Conservation (phyloP, 768 basidiomycete species). For the Collybia sp. region DNA sequence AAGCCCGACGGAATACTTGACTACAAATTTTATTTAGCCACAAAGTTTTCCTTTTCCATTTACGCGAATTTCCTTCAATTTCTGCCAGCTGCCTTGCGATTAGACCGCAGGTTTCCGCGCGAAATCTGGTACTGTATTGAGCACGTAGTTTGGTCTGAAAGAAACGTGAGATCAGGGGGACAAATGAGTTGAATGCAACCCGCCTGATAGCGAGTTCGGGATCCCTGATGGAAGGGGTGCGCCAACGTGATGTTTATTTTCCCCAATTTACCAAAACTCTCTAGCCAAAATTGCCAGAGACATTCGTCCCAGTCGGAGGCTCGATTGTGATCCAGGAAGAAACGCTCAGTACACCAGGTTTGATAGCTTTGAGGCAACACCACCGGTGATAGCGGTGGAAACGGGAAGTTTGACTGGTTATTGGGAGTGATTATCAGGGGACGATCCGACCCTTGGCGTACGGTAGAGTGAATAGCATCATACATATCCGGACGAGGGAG, state of each 20-base stretch:
- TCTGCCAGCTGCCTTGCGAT: no score
- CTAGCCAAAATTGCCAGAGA: conserved; percentile 60
- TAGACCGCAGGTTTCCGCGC: conserved; percentile 50
- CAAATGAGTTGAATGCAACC: neutral
- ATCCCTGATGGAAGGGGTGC: conserved; percentile 2
- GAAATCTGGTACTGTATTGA: conserved; percentile 42
- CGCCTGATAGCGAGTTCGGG: conserved; percentile 1
- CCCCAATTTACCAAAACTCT: conserved; percentile 39
- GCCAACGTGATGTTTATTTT: conserved; percentile 15
- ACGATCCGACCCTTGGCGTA: conserved; percentile 5
- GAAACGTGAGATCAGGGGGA: no score
- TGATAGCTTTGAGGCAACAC: conserved; percentile 38
- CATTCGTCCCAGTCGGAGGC: conserved; percentile 58
- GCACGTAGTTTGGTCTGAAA: conserved; percentile 34
- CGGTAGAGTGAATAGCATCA: conserved; percentile 5
- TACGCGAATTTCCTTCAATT: no score
- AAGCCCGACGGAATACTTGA: conserved; percentile 23
- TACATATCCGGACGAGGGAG: conserved; percentile 15
- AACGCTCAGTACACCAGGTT: conserved; percentile 60
- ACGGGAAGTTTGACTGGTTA: conserved; percentile 29
- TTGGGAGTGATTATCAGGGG: conserved; percentile 16
- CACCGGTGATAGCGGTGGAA: conserved; percentile 39
- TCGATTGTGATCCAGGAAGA: conserved; percentile 40
- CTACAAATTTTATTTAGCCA: conserved; percentile 58
- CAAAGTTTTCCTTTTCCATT: conserved; percentile 32